These are phyloP conservation scores for Candida arabinofermentans DNA, from an alignment of 805 yeast genomes.

Conservation along the genomic window DNA sequence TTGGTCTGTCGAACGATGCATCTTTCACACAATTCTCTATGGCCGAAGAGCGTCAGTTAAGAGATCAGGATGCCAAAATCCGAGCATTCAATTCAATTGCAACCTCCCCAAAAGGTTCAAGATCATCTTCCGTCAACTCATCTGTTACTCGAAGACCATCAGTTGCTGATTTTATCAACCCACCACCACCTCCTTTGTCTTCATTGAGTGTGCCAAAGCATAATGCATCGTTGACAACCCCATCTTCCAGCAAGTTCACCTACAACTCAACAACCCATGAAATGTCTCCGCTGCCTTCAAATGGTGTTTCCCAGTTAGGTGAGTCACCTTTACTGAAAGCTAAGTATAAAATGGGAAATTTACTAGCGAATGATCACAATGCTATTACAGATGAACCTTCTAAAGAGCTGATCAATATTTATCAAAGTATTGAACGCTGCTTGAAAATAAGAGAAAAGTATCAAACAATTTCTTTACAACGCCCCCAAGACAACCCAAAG, in stretches of 20 bases:
- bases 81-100: conserved; percentile 50
- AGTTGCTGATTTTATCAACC: conserved; percentile 32
- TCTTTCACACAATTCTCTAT: conserved; percentile 53
- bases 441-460: conserved; percentile 74
- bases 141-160: conserved; percentile 30
- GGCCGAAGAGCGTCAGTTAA: conserved; percentile 59
- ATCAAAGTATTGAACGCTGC: conserved; percentile 59
- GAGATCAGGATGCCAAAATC: conserved; percentile 64
- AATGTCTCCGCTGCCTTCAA: conserved; percentile 12
- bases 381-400: conserved; percentile 56
- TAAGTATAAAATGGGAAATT: conserved; percentile 41
- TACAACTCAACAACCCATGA: conserved; percentile 30
- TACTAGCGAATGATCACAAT: conserved; percentile 46
- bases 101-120: conserved; percentile 26
- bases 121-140: conserved; percentile 24
- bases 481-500: conserved; percentile 78
- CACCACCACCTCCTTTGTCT: conserved; percentile 35
- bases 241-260: conserved; percentile 16
- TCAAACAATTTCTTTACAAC: conserved; percentile 66
- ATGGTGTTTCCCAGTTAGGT: conserved; percentile 4
- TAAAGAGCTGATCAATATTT: conserved; percentile 61
- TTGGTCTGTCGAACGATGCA: conserved; percentile 6
- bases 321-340: conserved; percentile 9
- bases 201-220: conserved; percentile 7
- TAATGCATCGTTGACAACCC: conserved; percentile 3